Evolutionary conservation across 345 rosid genomes (phyloP), one percentile per base, ranked within the genome.

Genomic region (Linum trigynum): DNA sequence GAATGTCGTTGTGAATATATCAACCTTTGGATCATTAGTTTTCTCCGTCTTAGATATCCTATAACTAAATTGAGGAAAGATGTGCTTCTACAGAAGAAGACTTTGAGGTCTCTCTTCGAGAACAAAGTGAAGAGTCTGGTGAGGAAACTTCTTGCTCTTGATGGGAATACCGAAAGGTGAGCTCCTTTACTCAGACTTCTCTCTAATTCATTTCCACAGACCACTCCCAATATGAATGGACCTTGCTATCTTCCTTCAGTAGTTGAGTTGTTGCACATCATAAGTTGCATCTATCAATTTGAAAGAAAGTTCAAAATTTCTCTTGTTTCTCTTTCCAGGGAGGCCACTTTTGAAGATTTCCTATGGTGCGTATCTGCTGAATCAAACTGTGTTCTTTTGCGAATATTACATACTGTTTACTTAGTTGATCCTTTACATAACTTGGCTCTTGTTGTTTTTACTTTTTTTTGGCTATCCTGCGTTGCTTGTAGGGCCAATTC

Each of bases 401-500:
- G 1, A 23, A 23, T 23, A 23, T 23, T 23, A 23, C 32, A 0
- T 23, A 23, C 1, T 0, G 32, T 23, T 23, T 23, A 23, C 32
- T 23, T 23, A 23, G 32, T 23, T 23, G 32, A 23, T 23, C 11
- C 11, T 43, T 48, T 48, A 15, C 53, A 9, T 48, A 48, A 48
- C 53, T 48, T 6, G 3, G 9, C 12, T 48, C 53, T 43, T 5
- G 50, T 48, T 48, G 9, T 48, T 15, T 9, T 48, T 48, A 5
- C 53, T 60, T 70, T 23, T 70, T 23, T 12, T 55, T 50, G 38
- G 70, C 69, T 62, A 65, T 61, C 36, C 66, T 70, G 61, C 57
- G 55, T 65, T 16, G 62, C 76, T 72, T 71, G 63, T 71, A 92
- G 97, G 98, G 98, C 90, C 17, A 89, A 89, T 81, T 92, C 98